Evolutionary conservation across 495 filamentous ascomycete species (phyloP), one percentile per base, ranked within the genome.

Genomic region (Lepraria neglecta): DNA sequence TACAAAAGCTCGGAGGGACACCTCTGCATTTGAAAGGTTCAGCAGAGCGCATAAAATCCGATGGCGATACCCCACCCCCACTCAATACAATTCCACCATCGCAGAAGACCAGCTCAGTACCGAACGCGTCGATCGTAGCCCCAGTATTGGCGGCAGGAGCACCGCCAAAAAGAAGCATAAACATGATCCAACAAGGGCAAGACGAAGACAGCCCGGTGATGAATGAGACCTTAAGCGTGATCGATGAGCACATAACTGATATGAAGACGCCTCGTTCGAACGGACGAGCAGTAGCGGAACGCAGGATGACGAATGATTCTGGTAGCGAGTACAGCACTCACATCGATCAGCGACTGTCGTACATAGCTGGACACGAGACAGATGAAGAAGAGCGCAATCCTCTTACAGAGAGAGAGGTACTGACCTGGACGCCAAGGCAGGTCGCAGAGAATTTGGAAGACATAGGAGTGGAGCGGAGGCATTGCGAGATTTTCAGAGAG

Each of bases 181-280:
- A 74, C 19, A 69, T 81, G 62, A 68, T 72, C 62, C 70, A 79
- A 62, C 51, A 71, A 65, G 56, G 74, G 59, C 74, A 72, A 62
- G 74, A 75, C 40, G 76, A 83, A 64, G 81, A 84, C 30, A 92
- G 89, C 68, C 89, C 91, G 3, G 92, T 97, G 30, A 89, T 99
- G 78, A 91, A 95, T 69, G 92, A 99, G 69, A 97, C 95, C 0
- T 74, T 99, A 60, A 96, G 90, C 67, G 95, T 97, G 38, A 99
- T 99, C 68, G 84, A 99, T 68, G 95, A 99, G 73, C 95, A 97
- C 70, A 97, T 99, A 52, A 96, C 91, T 28, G 90, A 96, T 70
- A 86, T 99, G 74, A 86, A 85, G 70, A 90, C 85, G 6, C 83
- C 90, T 48, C 82, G 85, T 44, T 82, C 85, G 56, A 82, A 82